These are phyloP conservation scores for Wickerhamiella kurtzmanii DNA, from an alignment of 805 yeast genomes.

Conservation along the genomic window DNA sequence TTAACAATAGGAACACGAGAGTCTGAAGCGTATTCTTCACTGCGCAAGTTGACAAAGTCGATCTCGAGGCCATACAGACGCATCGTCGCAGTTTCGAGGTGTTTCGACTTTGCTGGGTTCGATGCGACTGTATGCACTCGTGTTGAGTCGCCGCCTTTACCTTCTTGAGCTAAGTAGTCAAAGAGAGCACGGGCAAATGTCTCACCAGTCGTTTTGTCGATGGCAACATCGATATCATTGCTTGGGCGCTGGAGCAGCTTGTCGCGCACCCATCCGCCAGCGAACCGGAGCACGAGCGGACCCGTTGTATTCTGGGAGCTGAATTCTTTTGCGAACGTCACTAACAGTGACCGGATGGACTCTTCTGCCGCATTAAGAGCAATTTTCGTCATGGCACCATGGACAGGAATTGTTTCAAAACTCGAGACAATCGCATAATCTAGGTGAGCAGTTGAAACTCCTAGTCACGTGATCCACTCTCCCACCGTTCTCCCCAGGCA, in stretches of 20 bases:
- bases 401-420: not conserved
- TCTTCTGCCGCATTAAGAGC: constrained; percentile 22
- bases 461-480: too few relatives aligned
- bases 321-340: constrained; percentile 22
- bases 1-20: constrained; percentile 74
- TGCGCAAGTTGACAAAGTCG: constrained; percentile 85
- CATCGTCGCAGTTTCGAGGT: constrained; percentile 91
- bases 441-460: too few relatives aligned
- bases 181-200: constrained; percentile 61
- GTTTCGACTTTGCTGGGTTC: constrained; percentile 93
- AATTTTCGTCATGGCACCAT: constrained; percentile 12
- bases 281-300: constrained; percentile 51
- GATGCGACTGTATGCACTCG: constrained; percentile 66
- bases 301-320: constrained; percentile 12
- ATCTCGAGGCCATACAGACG: constrained; percentile 70
- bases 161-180: constrained; percentile 29
- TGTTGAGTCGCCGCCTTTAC: constrained; percentile 21
- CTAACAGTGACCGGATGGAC: constrained; percentile 22
- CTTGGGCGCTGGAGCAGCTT: constrained; percentile 68
- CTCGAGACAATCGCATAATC: too few relatives aligned
- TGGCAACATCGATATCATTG: constrained; percentile 85
- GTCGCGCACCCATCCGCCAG: constrained; percentile 99
- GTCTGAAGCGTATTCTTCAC: constrained; percentile 64
- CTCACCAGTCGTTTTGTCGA: constrained; percentile 73
- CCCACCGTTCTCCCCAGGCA: too few relatives aligned